Conservation (phyloP, 805 yeast genomes). For the Candida silvicultrix region DNA sequence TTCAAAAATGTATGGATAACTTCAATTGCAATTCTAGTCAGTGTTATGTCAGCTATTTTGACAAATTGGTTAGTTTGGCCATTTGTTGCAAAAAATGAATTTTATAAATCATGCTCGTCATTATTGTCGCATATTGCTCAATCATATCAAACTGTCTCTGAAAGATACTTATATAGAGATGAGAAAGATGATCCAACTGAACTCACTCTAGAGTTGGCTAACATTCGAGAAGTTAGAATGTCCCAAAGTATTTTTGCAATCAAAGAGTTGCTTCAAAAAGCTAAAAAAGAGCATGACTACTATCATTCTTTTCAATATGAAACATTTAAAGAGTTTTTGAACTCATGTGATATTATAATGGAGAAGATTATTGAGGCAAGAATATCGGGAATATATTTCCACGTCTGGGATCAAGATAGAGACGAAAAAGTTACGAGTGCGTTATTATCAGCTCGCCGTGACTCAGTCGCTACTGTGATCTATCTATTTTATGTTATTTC, state of each 20-base stretch:
- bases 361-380: conserved; percentile 43
- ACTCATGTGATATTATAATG: conserved; percentile 31
- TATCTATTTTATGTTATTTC: conserved; percentile 36
- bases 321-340: conserved; percentile 28
- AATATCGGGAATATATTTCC: conserved; percentile 40
- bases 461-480: conserved; percentile 39
- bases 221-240: conserved; percentile 42
- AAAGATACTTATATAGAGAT: conserved; percentile 43
- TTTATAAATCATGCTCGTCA: conserved; percentile 31
- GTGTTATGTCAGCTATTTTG: conserved; percentile 29
- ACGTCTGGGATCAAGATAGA: conserved; percentile 36
- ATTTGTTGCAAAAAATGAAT: conserved; percentile 36
- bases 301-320: conserved; percentile 28
- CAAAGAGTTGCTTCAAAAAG: conserved; percentile 28
- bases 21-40: conserved; percentile 32
- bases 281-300: conserved; percentile 30
- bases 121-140: conserved; percentile 36
- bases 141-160: conserved; percentile 41
- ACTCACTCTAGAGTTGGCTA: conserved; percentile 34
- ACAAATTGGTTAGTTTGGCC: conserved; percentile 45
- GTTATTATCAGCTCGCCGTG: conserved; percentile 37
- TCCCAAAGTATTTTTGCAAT: conserved; percentile 36
- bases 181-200: conserved; percentile 40
- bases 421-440: conserved; percentile 31
- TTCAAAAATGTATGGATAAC: conserved; percentile 36